Evolutionary conservation across 352 stramenopile species (phyloP).

Genomic region (Globisporangium camurandrum): DNA sequence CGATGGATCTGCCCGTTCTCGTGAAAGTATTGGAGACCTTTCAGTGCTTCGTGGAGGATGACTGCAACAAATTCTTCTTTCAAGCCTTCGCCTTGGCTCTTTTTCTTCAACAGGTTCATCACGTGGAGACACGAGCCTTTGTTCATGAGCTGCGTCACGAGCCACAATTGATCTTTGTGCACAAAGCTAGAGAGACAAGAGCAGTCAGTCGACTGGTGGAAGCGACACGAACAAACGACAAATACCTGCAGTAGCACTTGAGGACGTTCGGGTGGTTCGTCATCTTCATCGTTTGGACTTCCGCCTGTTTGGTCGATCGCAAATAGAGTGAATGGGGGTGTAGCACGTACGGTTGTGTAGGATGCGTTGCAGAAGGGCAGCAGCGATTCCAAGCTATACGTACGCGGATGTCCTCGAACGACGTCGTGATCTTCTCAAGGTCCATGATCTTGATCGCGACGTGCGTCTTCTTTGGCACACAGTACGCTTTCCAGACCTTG

Average conservation of each 20-base stretch:
- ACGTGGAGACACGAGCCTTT: conserved; percentile 98
- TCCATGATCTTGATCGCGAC: conserved; percentile 99
- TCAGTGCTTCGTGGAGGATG: conserved; percentile 95
- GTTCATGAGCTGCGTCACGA: conserved; percentile 99
- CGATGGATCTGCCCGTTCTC: conserved; percentile 98
- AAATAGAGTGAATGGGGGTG: neutral
- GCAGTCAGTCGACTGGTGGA: too few relatives aligned
- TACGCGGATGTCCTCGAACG: conserved; percentile 87
- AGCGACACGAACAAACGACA: too few relatives aligned
- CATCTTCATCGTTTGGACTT: conserved; percentile 98
- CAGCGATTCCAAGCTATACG: conserved; percentile 5
- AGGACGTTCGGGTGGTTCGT: conserved; percentile 98
- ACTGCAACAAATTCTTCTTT: conserved; percentile 96
- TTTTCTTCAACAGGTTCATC: conserved; percentile 92
- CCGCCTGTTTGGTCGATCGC: conserved; percentile 34
- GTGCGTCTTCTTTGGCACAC: conserved; percentile 76
- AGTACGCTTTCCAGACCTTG: conserved; percentile 96
- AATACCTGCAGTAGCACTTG: conserved; percentile 91
- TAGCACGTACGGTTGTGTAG: too few relatives aligned
- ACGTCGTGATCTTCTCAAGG: conserved; percentile 97
- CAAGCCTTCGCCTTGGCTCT: conserved; percentile 80
- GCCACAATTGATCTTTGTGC: conserved; percentile 95
- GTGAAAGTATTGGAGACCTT: conserved; percentile 98
- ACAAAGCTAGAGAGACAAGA: conserved; percentile 84
- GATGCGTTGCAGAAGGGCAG: neutral